Evolutionary conservation across 2,329 filamentous ascomycete genomes (phyloP), one percentile per base, ranked within the genome.

Genomic region (Alternaria brassicicola): DNA sequence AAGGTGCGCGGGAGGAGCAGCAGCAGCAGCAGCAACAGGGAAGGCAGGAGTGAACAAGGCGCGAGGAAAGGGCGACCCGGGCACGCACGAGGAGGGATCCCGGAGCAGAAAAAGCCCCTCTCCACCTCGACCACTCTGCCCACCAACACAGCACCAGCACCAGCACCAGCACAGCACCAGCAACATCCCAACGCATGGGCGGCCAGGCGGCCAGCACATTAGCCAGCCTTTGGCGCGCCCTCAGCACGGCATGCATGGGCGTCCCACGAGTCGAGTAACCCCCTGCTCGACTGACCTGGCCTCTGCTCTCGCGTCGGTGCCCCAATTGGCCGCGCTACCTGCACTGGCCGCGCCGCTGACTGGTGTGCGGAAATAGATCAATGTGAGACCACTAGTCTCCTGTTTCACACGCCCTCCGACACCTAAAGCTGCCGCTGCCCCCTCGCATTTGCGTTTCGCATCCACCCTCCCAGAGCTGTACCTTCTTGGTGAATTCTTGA

Each of bases 341-440:
- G 64, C 68, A 63, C 69, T 43, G 56, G 62, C 66, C 66, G 59
- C 55, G 57, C 55, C 57, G 64, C 67, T 70, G 66, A 68, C 65
- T 67, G 66, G 67, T 59, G 60, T 59, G 64, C 64, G 60, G 64
- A 67, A 74, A 74, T 76, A 75, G 72, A 72, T 66, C 62, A 66
- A 68, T 71, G 71, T 71, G 69, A 76, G 73, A 76, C 73, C 60
- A 64, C 73, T 70, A 74, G 66, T 42, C 70, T 75, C 73, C 74
- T 75, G 75, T 77, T 76, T 76, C 75, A 77, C 67, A 66, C 70
- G 64, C 65, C 65, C 72, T 76, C 74, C 67, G 69, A 76, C 74
- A 76, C 73, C 73, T 77, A 74, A 77, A 76, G 71, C 66, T 69
- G 69, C 73, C 69, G 65, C 68, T 73, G 71, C 73, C 74, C 75